phyloP scores from a whole-genome alignment of 2,329 filamentous ascomycete species.

The Apiospora phragmitis region DNA sequence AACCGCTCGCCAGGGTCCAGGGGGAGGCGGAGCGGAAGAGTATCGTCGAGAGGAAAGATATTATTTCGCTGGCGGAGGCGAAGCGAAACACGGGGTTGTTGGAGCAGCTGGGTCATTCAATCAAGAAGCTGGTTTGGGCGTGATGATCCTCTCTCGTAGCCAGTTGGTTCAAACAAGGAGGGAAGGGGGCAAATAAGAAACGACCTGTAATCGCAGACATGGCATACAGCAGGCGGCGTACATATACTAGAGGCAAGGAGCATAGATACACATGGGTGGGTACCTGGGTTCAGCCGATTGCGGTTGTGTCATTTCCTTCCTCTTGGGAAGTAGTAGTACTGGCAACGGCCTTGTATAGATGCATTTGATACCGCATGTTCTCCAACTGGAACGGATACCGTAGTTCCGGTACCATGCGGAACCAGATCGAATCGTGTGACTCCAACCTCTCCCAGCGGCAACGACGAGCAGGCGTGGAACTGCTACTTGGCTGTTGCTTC shows the following conservation, averaged over 20 bases:
- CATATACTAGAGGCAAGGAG: conserved; percentile 1
- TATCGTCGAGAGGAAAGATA: conserved; percentile 62
- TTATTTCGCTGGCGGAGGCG: conserved; percentile 83
- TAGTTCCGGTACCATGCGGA: conserved; percentile 67
- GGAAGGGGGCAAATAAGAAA: too few species aligned
- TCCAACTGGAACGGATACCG: conserved; percentile 84
- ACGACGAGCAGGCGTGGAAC: neutral
- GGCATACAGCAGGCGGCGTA: neutral
- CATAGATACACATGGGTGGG: neutral
- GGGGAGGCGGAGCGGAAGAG: conserved; percentile 44
- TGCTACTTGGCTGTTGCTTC: conserved; percentile 5
- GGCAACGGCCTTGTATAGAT: conserved; percentile 63
- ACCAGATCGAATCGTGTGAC: conserved; percentile 81
- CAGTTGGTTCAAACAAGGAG: neutral
- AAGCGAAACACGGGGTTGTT: conserved; percentile 83
- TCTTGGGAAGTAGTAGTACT: neutral
- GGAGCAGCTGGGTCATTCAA: conserved; percentile 82
- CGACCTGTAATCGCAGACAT: neutral
- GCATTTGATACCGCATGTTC: conserved; percentile 93
- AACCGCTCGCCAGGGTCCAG: conserved; percentile 37
- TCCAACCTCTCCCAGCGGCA: conserved; percentile 72
- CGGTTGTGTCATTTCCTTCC: neutral
- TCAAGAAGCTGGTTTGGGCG: conserved; percentile 93
- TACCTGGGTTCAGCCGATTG: neutral
- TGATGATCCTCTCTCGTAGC: conserved; percentile 22